Evolutionary conservation across 768 basidiomycete species (phyloP), one percentile per base, ranked within the genome.

Genomic region (Macrolepiota dolichaula): DNA sequence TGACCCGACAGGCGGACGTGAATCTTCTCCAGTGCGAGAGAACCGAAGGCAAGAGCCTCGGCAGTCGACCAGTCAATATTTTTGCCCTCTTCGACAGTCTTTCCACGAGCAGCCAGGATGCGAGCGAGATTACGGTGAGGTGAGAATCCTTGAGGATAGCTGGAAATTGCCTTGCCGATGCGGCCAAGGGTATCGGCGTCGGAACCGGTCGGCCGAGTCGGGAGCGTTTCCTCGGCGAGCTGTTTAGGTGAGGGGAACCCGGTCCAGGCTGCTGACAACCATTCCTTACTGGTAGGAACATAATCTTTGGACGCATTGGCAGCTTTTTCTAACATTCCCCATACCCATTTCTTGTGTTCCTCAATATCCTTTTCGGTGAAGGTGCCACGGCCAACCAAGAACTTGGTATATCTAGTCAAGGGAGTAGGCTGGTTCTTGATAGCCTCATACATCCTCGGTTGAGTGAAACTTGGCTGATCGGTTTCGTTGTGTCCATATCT

Each of bases 401-500:
- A 90, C 71, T 96, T 92, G 64, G 92, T 85, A 79, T 99, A 99
- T 72, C 94, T 85, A 6, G 92, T 90, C 56, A 98, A 82, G 4
- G 95, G 86, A 1, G 96, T 95, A 1, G 91, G 92, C 75, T 98
- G 94, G 68, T 92, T 91, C 76, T 88, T 87, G 71, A 99, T 97
- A 32, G 95, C 93, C 74, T 94, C 84, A 81, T 99, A 99, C 97
- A 98, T 99, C 65, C 92, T 84, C 6, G 97, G 97, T 74, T 99
- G 97, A 10, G 97, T 98, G 80, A 99, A 99, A 73, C 86, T 91
- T 25, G 97, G 97, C 74, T 99, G 97, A 71, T 99, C 97, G 10
- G 95, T 98, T 76, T 99, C 97, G 74, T 99, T 99, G 78, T 99
- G 97, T n/a, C 97, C 97, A 71, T 98, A 87, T 57, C 95, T 94